Conservation (phyloP, 768 basidiomycete genomes). For the Russula vinacea region DNA sequence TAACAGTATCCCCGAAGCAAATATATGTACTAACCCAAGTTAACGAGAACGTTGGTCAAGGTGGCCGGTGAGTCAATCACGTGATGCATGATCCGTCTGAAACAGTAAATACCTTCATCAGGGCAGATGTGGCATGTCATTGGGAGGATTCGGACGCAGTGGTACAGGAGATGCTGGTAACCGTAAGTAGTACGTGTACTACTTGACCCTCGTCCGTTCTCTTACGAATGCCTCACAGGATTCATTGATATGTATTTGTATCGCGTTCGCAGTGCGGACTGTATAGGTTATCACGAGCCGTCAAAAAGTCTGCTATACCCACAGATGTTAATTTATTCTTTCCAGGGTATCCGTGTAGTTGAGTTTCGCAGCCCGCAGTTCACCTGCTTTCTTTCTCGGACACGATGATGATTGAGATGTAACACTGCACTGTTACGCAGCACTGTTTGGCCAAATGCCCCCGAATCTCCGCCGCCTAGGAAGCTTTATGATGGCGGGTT, state of each 20-base stretch:
- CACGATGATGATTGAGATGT: background rate
- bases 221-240: constrained; percentile 48
- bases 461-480: constrained; percentile 21
- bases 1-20: constrained; percentile 50
- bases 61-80: constrained; percentile 60
- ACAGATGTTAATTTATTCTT: constrained; percentile 23
- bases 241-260: constrained; percentile 62
- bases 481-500: constrained; percentile 4
- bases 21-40: constrained; percentile 85
- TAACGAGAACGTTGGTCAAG: constrained; percentile 80
- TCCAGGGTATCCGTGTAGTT: constrained; percentile 9
- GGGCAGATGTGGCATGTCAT: constrained; percentile 79
- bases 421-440: background rate
- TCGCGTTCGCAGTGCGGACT: constrained; percentile 58
- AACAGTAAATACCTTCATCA: constrained; percentile 39
- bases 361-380: constrained; percentile 11
- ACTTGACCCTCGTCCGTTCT: constrained; percentile 15
- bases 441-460: constrained; percentile 1
- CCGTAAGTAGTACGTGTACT: constrained; percentile 49
- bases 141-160: constrained; percentile 85
- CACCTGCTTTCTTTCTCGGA: background rate
- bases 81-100: constrained; percentile 3
- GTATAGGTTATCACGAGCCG: constrained; percentile 30
- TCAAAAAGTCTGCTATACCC: constrained; percentile 24
- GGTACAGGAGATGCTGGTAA: constrained; percentile 73